These are phyloP conservation scores for Helotiales sp. DNA, from an alignment of 2,329 filamentous ascomycete genomes.

Conservation along the genomic window DNA sequence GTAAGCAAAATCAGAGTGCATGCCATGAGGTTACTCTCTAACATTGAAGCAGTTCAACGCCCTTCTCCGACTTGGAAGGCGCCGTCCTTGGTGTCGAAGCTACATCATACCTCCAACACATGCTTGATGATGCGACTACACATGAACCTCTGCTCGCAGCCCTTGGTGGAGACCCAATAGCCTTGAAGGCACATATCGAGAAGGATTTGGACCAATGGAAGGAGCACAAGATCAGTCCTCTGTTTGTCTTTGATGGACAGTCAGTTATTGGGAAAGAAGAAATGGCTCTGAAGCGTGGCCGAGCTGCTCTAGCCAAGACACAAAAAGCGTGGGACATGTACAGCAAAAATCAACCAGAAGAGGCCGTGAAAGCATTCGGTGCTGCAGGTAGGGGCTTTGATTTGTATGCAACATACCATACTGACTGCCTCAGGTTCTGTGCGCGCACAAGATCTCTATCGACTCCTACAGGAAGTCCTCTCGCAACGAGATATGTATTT, in stretches of 20 bases:
- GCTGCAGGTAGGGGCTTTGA: slow-evolving; percentile 61
- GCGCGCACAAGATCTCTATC: slow-evolving; percentile 70
- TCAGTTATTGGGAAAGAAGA: slow-evolving; percentile 76
- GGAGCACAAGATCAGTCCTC: slow-evolving; percentile 67
- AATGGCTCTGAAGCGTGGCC: slow-evolving; percentile 62
- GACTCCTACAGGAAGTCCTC: slow-evolving; percentile 74
- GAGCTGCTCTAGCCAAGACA: slow-evolving; percentile 67
- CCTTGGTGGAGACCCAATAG: slow-evolving; percentile 82
- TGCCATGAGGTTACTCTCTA: too few species aligned
- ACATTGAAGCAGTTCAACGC: slow-evolving; percentile 3
- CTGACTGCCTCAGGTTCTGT: slow-evolving; percentile 61
- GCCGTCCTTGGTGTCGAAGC: slow-evolving; percentile 84
- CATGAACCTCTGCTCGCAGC: slow-evolving; percentile 89
- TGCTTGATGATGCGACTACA: slow-evolving; percentile 68
- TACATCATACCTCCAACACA: slow-evolving; percentile 79
- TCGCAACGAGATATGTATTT: slow-evolving; percentile 70
- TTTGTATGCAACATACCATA: slow-evolving; percentile 6
- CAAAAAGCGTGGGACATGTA: slow-evolving; percentile 86
- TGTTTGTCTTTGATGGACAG: slow-evolving; percentile 92
- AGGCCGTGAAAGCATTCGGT: slow-evolving; percentile 85
- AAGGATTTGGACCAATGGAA: slow-evolving; percentile 74
- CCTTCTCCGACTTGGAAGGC: slow-evolving; percentile 34
- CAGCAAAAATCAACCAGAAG: slow-evolving; percentile 73
- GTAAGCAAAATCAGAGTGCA: neutral
- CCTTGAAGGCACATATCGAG: slow-evolving; percentile 73